Evolutionary conservation across 2,329 filamentous ascomycete species (phyloP).

Genomic region (Nigrospora oryzae): DNA sequence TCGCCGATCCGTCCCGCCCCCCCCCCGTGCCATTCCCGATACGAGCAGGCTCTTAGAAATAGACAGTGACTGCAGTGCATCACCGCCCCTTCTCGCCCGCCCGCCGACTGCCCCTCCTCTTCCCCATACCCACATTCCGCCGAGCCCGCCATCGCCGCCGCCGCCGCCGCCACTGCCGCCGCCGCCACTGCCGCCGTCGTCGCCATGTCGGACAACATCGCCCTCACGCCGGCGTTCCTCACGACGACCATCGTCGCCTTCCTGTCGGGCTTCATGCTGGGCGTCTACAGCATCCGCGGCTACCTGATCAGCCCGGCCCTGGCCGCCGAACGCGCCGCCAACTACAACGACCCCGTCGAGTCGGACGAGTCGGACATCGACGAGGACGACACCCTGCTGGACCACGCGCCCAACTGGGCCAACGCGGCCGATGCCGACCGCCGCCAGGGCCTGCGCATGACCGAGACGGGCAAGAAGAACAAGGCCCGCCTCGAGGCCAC

Average conservation of each 20-base stretch:
- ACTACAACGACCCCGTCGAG: slow-evolving; percentile 52
- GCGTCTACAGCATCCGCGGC: slow-evolving; percentile 60
- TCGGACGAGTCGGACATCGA: slow-evolving; percentile 63
- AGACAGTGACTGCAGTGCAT: too few species aligned
- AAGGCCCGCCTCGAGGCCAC: slow-evolving; percentile 17
- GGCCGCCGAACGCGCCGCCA: slow-evolving; percentile 46
- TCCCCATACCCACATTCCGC: too few species aligned
- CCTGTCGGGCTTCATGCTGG: slow-evolving; percentile 72
- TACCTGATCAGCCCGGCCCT: slow-evolving; percentile 51
- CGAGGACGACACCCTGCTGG: slow-evolving; percentile 48
- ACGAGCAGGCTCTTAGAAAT: too few species aligned
- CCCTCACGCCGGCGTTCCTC: slow-evolving; percentile 52
- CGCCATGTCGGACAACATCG: slow-evolving; percentile 24
- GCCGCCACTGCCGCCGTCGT: slow-evolving; percentile 12
- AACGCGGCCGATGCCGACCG: slow-evolving; percentile 53
- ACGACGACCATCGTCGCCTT: slow-evolving; percentile 68
- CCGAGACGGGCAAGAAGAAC: slow-evolving; percentile 7
- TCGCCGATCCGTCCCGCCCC: too few species aligned
- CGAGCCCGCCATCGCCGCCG: slow-evolving; percentile 11
- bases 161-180: too few species aligned
- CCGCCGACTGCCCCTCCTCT: not conserved
- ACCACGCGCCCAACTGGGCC: slow-evolving; percentile 61
- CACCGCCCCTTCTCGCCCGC: too few species aligned
- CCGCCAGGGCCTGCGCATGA: slow-evolving; percentile 42
- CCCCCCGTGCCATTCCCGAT: too few species aligned